Percentiles rank a stretch among this genome's conserved stretches.
Evolutionary conservation across 106 monocot genomes (phyloP).

Genomic region (Apostasia ramifera): DNA sequence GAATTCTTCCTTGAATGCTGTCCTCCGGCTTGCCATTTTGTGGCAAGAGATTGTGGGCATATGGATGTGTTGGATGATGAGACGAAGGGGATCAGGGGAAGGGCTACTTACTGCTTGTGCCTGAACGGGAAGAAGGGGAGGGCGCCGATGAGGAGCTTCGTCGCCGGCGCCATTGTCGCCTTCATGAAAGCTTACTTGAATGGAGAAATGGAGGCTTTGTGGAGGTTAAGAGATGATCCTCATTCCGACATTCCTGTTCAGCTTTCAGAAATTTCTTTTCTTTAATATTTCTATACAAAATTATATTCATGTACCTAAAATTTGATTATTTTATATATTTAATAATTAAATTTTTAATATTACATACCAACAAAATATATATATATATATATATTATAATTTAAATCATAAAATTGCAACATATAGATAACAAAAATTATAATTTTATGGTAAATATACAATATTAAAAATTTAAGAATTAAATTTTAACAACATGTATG

Average conservation of each 20-base stretch:
- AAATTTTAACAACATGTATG: too few relatives aligned
- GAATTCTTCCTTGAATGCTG: constrained; percentile 68
- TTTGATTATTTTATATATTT: too few relatives aligned
- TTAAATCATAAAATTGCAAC: too few relatives aligned
- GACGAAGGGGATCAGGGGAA: constrained; percentile 58
- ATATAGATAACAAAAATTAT: too few relatives aligned
- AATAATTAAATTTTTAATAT: too few relatives aligned
- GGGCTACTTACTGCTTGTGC: constrained; percentile 51
- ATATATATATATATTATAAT: too few relatives aligned
- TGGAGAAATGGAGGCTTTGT: constrained; percentile 25
- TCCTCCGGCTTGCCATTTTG: constrained; percentile 52
- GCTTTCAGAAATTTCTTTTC: constrained; percentile 20
- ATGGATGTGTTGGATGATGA: constrained; percentile 82
- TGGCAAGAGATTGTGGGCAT: constrained; percentile 77
- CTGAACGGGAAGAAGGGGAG: constrained; percentile 34
- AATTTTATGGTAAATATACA: too few relatives aligned
- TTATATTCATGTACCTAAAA: too few relatives aligned
- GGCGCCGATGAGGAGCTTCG: constrained; percentile 71
- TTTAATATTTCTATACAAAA: not conserved
- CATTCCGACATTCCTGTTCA: constrained; percentile 26
- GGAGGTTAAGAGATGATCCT: constrained; percentile 23
- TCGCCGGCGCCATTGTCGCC: constrained; percentile 64
- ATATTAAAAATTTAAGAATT: too few relatives aligned
- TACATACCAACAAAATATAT: too few relatives aligned
- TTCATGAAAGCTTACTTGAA: constrained; percentile 58